Evolutionary conservation across 2,329 filamentous ascomycete species (phyloP), one percentile per base, ranked within the genome.

Genomic region (Fusarium torreyae): DNA sequence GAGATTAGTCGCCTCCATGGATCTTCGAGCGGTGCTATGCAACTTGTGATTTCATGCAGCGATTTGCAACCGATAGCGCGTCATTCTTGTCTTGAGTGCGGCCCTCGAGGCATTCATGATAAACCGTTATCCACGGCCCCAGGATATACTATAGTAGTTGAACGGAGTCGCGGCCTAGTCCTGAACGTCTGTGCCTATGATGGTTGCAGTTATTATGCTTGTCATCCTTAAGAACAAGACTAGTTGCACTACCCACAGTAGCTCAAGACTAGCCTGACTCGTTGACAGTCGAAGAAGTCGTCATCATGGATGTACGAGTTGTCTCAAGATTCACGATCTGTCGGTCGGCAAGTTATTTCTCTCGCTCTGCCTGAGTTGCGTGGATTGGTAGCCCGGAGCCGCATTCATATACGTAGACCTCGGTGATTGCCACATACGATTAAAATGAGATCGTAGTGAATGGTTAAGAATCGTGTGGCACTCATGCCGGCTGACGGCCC

Each of bases 21-120:
- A 73, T 73, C 70, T 70, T 55, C 61, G 53, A 59, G 60, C 59
- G 64, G 66, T 65, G 64, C 49, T 65, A 74, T 73, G 70, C 70
- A 73, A 45, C 68, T 66, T 66, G 53, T 63, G 58, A 73, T 74
- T 74, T 71, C 69, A 65, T 73, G 72, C 72, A 74, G 70, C 50
- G 9, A 50, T 31, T 46, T 57, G 57, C 44, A 65, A 68, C 33
- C 20, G 40, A 53, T 33, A 39, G 43, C 38, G 28, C 55, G 18
- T 46, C 28, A 61, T 46, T 53, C 24, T 51, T 42, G 45, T 65
- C 49, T 64, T 40, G 39, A 60, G 26, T 20, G 43, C 38, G 39
- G 43, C 42, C 55, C 51, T 49, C 49, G 24, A 58, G n/a, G 48
- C 49, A 49, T 53, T 49, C 45, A 33, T 45, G 22, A n/a, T 20